Evolutionary conservation across 2,329 filamentous ascomycete genomes (phyloP).

Genomic region (Paracorniculantispora psalliotae): DNA sequence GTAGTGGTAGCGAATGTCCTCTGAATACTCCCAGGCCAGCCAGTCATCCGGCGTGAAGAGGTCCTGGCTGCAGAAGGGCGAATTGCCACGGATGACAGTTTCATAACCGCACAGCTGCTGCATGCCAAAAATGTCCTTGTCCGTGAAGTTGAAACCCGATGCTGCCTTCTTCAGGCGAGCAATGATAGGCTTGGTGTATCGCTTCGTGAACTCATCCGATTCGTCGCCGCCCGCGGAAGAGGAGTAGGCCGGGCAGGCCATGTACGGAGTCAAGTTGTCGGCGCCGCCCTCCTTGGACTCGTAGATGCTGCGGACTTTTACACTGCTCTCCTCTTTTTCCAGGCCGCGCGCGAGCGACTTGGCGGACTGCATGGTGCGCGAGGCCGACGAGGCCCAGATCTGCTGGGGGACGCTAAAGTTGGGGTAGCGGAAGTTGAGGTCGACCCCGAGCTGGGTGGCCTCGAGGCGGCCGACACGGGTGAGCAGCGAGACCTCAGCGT

Average conservation of each 20-base stretch:
- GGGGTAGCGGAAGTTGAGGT: conserved; percentile 55
- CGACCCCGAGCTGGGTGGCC: conserved; percentile 53
- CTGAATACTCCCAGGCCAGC: conserved; percentile 62
- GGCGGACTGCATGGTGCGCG: conserved; percentile 55
- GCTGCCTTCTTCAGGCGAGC: conserved; percentile 49
- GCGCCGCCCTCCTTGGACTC: conserved; percentile 55
- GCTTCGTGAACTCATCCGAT: conserved; percentile 43
- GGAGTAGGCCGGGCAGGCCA: conserved; percentile 59
- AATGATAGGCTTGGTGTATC: conserved; percentile 57
- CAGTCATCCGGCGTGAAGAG: conserved; percentile 58
- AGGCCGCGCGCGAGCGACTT: conserved; percentile 54
- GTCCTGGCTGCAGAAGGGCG: conserved; percentile 55
- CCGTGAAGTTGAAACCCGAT: conserved; percentile 58
- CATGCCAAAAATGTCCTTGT: conserved; percentile 59
- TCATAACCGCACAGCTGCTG: conserved; percentile 64
- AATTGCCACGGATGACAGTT: conserved; percentile 57
- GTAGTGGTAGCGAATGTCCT: conserved; percentile 60
- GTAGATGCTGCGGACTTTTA: conserved; percentile 50
- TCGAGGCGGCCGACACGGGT: conserved; percentile 58
- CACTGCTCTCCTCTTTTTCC: conserved; percentile 46
- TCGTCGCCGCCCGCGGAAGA: conserved; percentile 52
- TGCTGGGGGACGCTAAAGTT: conserved; percentile 46
- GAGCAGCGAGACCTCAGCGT: conserved; percentile 52
- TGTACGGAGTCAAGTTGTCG: conserved; percentile 58
- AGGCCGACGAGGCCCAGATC: conserved; percentile 59